Conservation (phyloP, 1,284 basidiomycete genomes). For the Mixia osmundae region DNA sequence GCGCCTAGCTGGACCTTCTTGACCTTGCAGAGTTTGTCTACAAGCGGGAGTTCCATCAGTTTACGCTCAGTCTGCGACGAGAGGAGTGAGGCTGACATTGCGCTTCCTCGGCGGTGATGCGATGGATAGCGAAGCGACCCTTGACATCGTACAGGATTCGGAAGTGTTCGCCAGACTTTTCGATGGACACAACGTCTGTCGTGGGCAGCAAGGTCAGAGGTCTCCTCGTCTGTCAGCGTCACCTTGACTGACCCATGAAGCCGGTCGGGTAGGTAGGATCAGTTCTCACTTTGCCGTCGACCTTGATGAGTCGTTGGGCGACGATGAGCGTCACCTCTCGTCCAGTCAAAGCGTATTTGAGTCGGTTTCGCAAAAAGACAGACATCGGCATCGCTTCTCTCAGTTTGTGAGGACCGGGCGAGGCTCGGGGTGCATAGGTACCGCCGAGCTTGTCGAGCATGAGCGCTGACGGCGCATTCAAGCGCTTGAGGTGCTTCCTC, state of each 20-base stretch:
- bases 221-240: neutral
- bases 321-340: slow-evolving; percentile 90
- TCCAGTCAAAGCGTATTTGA: slow-evolving; percentile 95
- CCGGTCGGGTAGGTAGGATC: slow-evolving; percentile 92
- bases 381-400: slow-evolving; percentile 60
- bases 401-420: slow-evolving; percentile 95
- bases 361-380: slow-evolving; percentile 92
- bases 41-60: neutral
- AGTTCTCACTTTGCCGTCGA: slow-evolving; percentile 96
- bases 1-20: slow-evolving; percentile 73
- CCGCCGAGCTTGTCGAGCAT: slow-evolving; percentile 99
- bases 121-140: slow-evolving; percentile 98
- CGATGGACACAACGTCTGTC: slow-evolving; percentile 81
- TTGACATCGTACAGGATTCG: slow-evolving; percentile 98
- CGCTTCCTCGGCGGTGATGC: slow-evolving; percentile 95
- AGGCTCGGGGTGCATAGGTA: slow-evolving; percentile 61
- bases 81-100: slow-evolving; percentile 26
- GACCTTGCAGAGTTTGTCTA: slow-evolving; percentile 89
- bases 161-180: slow-evolving; percentile 99
- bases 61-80: neutral
- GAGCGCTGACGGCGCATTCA: slow-evolving; percentile 94
- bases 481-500: slow-evolving; percentile 98
- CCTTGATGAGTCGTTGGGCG: slow-evolving; percentile 91
- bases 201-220: neutral
- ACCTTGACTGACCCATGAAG: slow-evolving; percentile 59